Evolutionary conservation across 2,329 filamentous ascomycete species (phyloP), one percentile per base, ranked within the genome.

Genomic region (Aspergillus brunneoviolaceus): DNA sequence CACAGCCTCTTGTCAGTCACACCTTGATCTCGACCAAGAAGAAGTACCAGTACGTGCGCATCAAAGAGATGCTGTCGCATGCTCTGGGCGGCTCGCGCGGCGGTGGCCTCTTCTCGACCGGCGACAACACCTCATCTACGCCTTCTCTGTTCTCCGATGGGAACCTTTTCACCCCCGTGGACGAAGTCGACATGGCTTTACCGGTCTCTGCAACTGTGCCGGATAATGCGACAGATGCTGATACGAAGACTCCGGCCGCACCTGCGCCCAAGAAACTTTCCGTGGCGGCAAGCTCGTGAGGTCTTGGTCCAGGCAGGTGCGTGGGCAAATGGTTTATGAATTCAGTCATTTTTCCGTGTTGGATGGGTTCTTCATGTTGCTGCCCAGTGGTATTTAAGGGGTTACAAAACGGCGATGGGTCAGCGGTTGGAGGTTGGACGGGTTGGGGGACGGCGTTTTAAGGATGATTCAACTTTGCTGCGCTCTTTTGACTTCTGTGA

Each of bases 1-100:
- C 94, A 0, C 87, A 89, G 63, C 93, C 94, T 0, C 79, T 96
- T 4, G 84, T 91, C 29, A 86, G 87, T 7, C 87, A 90, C 53
- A 78, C 79, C 2, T 74, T 81, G 39, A 80, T 86, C 55, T 76
- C 76, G 4, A 79, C 76, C 4, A 74, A 75, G 55, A 76, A 76
- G 27, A 87, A 86, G 68, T 88, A 88, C 69, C 82, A 85, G 65
- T 82, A 84, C 61, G 83, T 87, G 39, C 83, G 86, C 45, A 84
- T 88, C 77, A 87, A 85, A 66, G 84, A 87, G 70, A 85, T 86
- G 81, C 78, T 88, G 35, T 81, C 81, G 5, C 84, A 84, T 62
- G 85, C 85, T 0, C 76, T 88, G 31, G 82, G 82, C 5, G 80
- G 80, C n/a, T 77, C 69, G 64, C 77, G 69, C 63, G 79, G 79